A percentile compares a stretch with the other conserved stretches of the same genome.
Evolutionary conservation across 164 flowering plant genomes (phyloP).

Genomic region (Liquidambar formosana): DNA sequence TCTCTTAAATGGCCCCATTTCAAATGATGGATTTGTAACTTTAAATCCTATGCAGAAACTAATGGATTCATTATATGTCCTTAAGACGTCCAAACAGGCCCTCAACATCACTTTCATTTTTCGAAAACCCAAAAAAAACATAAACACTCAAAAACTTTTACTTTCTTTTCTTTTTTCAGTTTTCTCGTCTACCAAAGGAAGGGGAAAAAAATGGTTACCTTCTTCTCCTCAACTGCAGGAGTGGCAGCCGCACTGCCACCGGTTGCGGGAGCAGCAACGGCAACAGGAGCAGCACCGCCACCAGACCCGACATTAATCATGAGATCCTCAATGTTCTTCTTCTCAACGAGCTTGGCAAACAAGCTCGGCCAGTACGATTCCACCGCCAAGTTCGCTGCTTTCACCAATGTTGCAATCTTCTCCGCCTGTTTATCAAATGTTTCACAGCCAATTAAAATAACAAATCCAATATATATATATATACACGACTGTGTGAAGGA

Average conservation of each 20-base stretch:
- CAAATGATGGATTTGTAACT: no score
- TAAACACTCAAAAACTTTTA: not conserved
- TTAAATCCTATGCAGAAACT: no score
- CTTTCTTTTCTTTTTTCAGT: no score
- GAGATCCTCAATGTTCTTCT: conserved; percentile 38
- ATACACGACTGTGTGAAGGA: not conserved
- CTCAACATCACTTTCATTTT: no score
- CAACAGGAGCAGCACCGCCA: conserved; percentile 28
- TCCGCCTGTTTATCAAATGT: conserved; percentile 22
- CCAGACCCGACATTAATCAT: conserved; percentile 31
- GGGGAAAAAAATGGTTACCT: not conserved
- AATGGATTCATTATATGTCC: no score
- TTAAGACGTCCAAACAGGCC: no score
- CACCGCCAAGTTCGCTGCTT: conserved; percentile 27
- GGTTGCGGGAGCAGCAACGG: conserved; percentile 21
- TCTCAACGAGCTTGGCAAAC: conserved; percentile 43
- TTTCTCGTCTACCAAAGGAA: not conserved
- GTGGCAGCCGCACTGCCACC: conserved; percentile 28
- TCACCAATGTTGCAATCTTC: conserved; percentile 37
- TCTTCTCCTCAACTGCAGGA: conserved; percentile 32
- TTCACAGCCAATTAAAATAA: not conserved
- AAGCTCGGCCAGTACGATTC: conserved; percentile 49
- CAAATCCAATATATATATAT: not conserved
- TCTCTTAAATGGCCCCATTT: no score
- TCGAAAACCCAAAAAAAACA: not conserved